Base-by-base conservation (phyloP, 495 filamentous ascomycete genomes). In the Lasiosphaeria miniovina region DNA sequence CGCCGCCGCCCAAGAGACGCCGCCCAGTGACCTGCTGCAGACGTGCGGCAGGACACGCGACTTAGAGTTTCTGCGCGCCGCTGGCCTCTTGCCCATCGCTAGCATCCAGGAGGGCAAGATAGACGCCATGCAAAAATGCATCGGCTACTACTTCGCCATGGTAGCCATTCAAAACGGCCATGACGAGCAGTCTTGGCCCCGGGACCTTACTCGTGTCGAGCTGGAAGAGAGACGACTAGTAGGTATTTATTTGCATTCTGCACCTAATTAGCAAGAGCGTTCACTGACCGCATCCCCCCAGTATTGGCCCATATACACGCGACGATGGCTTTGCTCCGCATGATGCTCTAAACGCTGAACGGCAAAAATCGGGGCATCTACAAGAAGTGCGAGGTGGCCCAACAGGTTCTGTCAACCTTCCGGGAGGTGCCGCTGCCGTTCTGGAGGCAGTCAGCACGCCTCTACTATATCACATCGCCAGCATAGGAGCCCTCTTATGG, bases 251-350 rank as follows among this genome's bases (percentile, higher is more conserved):
- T n/a, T n/a, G n/a, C n/a, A n/a, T n/a, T n/a, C n/a, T n/a, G n/a
- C n/a, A 57, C 35, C 33, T 38, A 36, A 34, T 36, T 33, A 36
- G 35, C 52, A 51, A 36, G 12, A 54, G 11, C 48, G 40, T 50
- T 15, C 55, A 41, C 60, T 65, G 52, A 66, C 54, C 15, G 40
- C 15, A 31, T 53, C 24, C 50, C 3, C 36, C 12, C 36, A 80
- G 74, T 81, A 81, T 59, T 83, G 81, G 81, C 79, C 80, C 34
- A 80, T 79, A 36, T 83, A 83, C 71, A 75, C 33, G 77, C 78
- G 4, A 82, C 77, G 4, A 62, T 82, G 11, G 77, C 80, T 56
- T 72, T 82, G 10, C 72, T 82, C 6, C 77, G 78, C 9, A 80
- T 82, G 70, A 69, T 78, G 5, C 66, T 80, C 8, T 73, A 81